phyloP scores from a whole-genome alignment of 306 rosid species.

The Casuarina glauca region DNA sequence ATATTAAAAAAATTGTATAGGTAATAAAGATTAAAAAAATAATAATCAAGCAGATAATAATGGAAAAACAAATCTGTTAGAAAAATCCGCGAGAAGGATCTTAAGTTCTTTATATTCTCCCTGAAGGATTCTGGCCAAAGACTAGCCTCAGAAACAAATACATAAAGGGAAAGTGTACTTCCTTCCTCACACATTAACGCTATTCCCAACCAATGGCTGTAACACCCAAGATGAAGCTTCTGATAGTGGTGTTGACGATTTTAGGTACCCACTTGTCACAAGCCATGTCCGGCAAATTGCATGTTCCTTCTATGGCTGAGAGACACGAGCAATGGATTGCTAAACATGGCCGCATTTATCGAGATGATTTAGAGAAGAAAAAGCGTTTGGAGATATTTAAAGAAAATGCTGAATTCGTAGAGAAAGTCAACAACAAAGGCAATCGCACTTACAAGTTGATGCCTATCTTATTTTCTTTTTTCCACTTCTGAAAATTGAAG shows the following conservation, averaged over 20 bases:
- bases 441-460: constrained; percentile 35
- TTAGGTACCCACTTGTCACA: background rate
- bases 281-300: constrained; percentile 24
- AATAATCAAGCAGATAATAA: no score
- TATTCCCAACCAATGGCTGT: background rate
- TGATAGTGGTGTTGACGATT: background rate
- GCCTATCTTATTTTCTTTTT: no score
- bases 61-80: no score
- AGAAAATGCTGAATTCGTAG: constrained; percentile 35
- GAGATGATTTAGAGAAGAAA: constrained; percentile 26
- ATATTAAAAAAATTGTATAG: no score
- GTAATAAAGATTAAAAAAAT: no score
- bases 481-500: no score
- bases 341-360: constrained; percentile 1
- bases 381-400: constrained; percentile 30
- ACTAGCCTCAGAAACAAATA: no score
- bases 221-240: background rate
- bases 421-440: constrained; percentile 31
- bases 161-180: no score
- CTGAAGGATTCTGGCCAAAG: no score
- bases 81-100: no score
- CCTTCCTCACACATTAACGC: no score
- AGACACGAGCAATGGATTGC: constrained; percentile 38
- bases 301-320: constrained; percentile 25
- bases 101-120: no score